Base-by-base conservation (phyloP, 2,329 filamentous ascomycete genomes). In the Alternaria arbusti region DNA sequence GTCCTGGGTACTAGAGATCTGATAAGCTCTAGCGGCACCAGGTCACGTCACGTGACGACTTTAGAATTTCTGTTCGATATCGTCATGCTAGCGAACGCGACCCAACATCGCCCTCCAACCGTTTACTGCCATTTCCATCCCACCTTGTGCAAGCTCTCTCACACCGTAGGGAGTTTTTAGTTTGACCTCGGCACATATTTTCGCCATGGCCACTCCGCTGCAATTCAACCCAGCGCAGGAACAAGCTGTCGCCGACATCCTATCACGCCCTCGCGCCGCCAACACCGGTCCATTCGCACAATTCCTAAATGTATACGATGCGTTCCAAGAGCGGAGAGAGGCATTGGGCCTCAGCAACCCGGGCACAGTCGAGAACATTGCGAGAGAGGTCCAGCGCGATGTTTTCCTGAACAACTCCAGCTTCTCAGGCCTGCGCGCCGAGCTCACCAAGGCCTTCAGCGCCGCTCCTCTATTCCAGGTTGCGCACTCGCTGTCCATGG, bases 361-460 rank as follows among this genome's bases (percentile, higher is more conserved):
- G 44, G 96, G 96, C 75, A 94, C 92, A 56, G 90, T 97, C 71
- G 96, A 99, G 83, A 90, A 90, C 78, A 90, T 97, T 80, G 88
- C 91, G 73, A 90, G 91, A 80, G 96, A 99, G 85, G 94, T 97
- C 67, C 91, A 96, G 85, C 94, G 94, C 83, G 94, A 97, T 87
- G 94, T 97, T 74, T 91, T 98, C 80, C 89, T 97, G 77, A 96
- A 91, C 84, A 97, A 97, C 86, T 92, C 93, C 82, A 96, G 96
- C 89, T 98, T 99, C 86, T 92, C 93, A 47, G 96, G 96, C 76
- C 88, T 99, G 81, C 92, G 95, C 79, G 96, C 95, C 81, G 96
- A 99, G 82, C 86, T 98, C 80, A 97, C 94, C 80, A 98, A 97
- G 87, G 90, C 93, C 79, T 97, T 98, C 84, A 96, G 94, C 87